A percentile compares a stretch with the other conserved stretches of the same genome.
phyloP scores from a whole-genome alignment of 2,329 filamentous ascomycete genomes.

The Epichloe hybrida region DNA sequence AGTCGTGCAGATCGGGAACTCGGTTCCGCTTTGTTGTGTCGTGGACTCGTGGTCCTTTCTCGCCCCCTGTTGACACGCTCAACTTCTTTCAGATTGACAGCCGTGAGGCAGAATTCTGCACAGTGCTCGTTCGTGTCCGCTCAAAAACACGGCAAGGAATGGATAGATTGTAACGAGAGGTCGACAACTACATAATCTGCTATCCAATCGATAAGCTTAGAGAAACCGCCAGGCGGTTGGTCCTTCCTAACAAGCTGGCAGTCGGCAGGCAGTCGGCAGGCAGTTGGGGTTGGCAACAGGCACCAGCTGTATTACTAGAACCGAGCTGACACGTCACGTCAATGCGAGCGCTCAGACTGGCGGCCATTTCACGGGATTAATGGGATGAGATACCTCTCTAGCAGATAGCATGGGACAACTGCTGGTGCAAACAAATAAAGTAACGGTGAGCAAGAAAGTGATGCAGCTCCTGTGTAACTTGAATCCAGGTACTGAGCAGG shows the following conservation, averaged over 20 bases:
- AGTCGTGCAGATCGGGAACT: slow-evolving; percentile 8
- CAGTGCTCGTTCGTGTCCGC: too few relatives aligned
- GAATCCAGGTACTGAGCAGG: too few relatives aligned
- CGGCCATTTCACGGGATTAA: not conserved
- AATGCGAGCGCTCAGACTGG: not conserved
- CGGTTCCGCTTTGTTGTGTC: slow-evolving; percentile 6
- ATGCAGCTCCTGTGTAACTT: too few relatives aligned
- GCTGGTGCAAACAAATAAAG: not conserved
- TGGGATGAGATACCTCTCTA: not conserved
- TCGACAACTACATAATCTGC: too few relatives aligned
- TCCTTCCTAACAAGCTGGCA: not conserved
- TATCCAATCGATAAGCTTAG: too few relatives aligned
- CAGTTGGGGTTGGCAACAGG: not conserved
- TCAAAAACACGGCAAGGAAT: too few relatives aligned
- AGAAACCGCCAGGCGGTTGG: not conserved
- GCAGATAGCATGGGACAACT: not conserved
- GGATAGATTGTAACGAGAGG: too few relatives aligned
- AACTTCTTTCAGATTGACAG: too few relatives aligned
- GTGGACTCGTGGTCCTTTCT: not conserved
- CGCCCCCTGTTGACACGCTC: too few relatives aligned
- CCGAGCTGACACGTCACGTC: not conserved
- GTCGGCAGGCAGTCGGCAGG: not conserved
- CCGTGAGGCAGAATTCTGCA: too few relatives aligned
- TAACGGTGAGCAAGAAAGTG: not conserved
- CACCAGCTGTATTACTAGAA: not conserved